phyloP scores from a whole-genome alignment of 805 yeast genomes.

The Wickerhamiella slavikovae region DNA sequence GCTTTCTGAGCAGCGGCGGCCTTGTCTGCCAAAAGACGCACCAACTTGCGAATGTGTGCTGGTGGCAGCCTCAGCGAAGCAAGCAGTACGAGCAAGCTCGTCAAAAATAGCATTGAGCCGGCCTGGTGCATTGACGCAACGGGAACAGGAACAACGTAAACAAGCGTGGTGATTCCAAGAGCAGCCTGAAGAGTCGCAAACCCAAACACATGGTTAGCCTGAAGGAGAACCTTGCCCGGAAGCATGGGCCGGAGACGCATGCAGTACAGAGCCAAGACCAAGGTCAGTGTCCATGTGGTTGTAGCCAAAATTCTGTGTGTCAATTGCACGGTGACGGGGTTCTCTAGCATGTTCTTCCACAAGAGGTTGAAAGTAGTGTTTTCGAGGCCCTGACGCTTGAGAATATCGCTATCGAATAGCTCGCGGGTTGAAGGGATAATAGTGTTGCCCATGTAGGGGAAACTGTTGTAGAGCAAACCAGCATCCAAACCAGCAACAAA shows the following conservation, averaged over 20 bases:
- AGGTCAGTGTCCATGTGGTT: slow-evolving; percentile 51
- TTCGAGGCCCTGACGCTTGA: slow-evolving; percentile 15
- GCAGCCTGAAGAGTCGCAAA: slow-evolving; percentile 65
- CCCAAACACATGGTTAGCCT: slow-evolving; percentile 53
- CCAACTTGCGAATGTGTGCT: slow-evolving; percentile 9
- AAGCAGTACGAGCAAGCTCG: slow-evolving; percentile 48
- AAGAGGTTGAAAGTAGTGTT: slow-evolving; percentile 20
- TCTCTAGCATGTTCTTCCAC: slow-evolving; percentile 88
- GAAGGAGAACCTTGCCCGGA: slow-evolving; percentile 22
- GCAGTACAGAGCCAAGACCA: slow-evolving; percentile 53
- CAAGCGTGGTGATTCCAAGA: slow-evolving; percentile 67
- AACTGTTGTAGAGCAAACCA: slow-evolving; percentile 84
- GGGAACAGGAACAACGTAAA: slow-evolving; percentile 80
- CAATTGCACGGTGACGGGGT: slow-evolving; percentile 89
- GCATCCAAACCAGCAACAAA: slow-evolving; percentile 98
- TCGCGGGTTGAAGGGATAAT: slow-evolving; percentile 64
- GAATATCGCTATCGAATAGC: slow-evolving; percentile 50
- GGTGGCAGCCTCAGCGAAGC: slow-evolving; percentile 41
- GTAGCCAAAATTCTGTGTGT: slow-evolving; percentile 74
- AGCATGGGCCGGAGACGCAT: slow-evolving; percentile 30
- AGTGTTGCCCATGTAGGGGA: slow-evolving; percentile 77
- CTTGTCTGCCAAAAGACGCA: slow-evolving; percentile 10
- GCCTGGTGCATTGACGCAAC: slow-evolving; percentile 94
- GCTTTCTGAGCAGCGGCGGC: background rate
- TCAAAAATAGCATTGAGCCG: slow-evolving; percentile 77